phyloP scores from a whole-genome alignment of 108 stramenopile genomes.

The Pinguiococcus pyrenoidosus region DNA sequence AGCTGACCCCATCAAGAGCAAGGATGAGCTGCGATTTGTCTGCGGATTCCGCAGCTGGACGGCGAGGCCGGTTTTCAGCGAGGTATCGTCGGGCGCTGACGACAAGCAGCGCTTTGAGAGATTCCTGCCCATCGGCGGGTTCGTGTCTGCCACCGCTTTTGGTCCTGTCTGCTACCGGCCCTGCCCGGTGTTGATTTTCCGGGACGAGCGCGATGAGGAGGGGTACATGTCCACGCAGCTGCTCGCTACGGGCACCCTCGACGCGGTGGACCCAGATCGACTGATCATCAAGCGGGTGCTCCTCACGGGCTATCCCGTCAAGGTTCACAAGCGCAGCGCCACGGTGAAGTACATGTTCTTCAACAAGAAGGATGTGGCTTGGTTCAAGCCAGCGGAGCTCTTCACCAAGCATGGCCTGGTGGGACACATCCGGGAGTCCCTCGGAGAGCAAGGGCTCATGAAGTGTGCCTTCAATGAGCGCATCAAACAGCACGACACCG shows the following conservation, averaged over 20 bases:
- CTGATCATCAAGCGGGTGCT: slow-evolving; percentile 87
- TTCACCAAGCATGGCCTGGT: slow-evolving; percentile 87
- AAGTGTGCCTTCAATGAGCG: slow-evolving; percentile 91
- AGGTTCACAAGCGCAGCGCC: slow-evolving; percentile 85
- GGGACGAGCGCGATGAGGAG: slow-evolving; percentile 3
- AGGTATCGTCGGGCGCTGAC: slow-evolving; percentile 11
- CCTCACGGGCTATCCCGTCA: slow-evolving; percentile 85
- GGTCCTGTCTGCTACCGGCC: slow-evolving; percentile 79
- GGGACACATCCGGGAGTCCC: slow-evolving; percentile 82
- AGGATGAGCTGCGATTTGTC: slow-evolving; percentile 73
- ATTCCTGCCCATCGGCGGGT: slow-evolving; percentile 73
- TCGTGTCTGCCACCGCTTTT: slow-evolving; percentile 73
- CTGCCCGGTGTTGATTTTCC: slow-evolving; percentile 20
- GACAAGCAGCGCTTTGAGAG: slow-evolving; percentile 89
- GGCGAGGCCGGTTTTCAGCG: slow-evolving; percentile 78
- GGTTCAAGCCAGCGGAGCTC: slow-evolving; percentile 95
- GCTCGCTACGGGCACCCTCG: slow-evolving; percentile 77
- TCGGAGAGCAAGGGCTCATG: slow-evolving; percentile 98
- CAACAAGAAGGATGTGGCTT: slow-evolving; percentile 86
- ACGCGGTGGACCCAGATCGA: slow-evolving; percentile 87
- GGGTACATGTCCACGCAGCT: slow-evolving; percentile 20
- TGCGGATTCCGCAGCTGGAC: slow-evolving; percentile 86
- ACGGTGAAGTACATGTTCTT: slow-evolving; percentile 98
- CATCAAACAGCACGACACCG: slow-evolving; percentile 94
- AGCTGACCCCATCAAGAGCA: slow-evolving; percentile 62